Base-by-base conservation (phyloP, 371 early-diverging fungal species). In the Conidiobolus incongruus region DNA sequence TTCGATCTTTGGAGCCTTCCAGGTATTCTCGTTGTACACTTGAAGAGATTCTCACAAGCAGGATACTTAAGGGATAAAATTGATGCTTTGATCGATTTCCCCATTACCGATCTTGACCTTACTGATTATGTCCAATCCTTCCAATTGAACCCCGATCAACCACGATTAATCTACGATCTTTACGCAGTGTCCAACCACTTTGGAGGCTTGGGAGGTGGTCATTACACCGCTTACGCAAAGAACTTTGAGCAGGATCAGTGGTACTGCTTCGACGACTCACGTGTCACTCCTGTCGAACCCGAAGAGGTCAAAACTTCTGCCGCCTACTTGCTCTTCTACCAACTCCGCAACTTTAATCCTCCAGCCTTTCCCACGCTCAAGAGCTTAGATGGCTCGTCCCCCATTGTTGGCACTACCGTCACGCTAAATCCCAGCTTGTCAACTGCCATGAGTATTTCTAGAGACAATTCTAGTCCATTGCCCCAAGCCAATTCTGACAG, bases 161-260 rank as follows among this genome's bases (percentile, higher is more conserved):
- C 63, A 11, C 44, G 52, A 4, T 53, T 62, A 3, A 61, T 83
- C 1, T 92, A 90, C 51, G 90, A 92, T 47, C 56, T 92, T 29
- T 81, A 69, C 57, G 85, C 77, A 0, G 81, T 90, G 5, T 83
- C 81, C 40, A 89, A 91, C 51, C 92, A 91, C 50, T 83, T 66
- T 63, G 91, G 91, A 28, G 85, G 88, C 6, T 53, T 88, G 35
- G 91, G 89, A 35, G 90, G 91, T 35, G 94, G 94, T 23, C 94
- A 90, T 51, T 90, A 89, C 54, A 91, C 92, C 35, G 87, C 89
- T 0, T 87, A 75, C 59, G 88, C 85, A 17, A 75, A 75, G 55
- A 88, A 81, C 46, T 63, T 67, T 26, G 55, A 71, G 28, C 65
- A 73, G 40, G 53, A 50, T 24, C 36, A 69, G 20, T 90, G 93